phyloP scores from a whole-genome alignment of 139 green algal species.

The Tetradesmus lagerheimii region DNA sequence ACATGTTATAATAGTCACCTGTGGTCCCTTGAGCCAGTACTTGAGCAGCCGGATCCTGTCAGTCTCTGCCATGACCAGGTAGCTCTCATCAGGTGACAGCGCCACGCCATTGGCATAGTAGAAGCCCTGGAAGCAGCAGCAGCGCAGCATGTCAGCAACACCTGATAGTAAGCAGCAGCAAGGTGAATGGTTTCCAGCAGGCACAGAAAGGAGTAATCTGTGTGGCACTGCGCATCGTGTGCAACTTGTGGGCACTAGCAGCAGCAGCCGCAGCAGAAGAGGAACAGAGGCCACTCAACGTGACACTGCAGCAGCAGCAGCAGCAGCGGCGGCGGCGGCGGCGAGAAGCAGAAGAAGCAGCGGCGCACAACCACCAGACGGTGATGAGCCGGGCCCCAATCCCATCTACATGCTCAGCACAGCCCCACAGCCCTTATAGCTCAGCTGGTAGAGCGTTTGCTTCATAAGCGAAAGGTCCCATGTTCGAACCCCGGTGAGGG shows the following conservation, averaged over 20 bases:
- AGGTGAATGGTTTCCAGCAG: no score
- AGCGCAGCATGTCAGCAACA: neutral
- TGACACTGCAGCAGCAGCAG: neutral
- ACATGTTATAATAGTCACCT: no score
- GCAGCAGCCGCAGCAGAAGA: neutral
- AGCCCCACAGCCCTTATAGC: neutral
- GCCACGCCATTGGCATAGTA: conserved; percentile 80
- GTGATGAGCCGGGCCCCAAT: neutral
- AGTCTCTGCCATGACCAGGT: conserved; percentile 64
- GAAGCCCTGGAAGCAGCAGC: conserved; percentile 46
- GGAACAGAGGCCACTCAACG: neutral
- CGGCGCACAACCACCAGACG: neutral
- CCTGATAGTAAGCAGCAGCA: no score
- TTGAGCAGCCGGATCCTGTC: conserved; percentile 55
- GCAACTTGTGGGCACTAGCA: neutral
- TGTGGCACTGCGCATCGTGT: no score
- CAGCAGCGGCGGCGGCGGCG: neutral
- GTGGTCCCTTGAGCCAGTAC: conserved; percentile 65
- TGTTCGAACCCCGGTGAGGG: neutral
- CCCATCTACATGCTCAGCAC: no score
- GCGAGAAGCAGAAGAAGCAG: conserved; percentile 6
- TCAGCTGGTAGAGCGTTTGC: conserved; percentile 1
- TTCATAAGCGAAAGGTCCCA: conserved; percentile 16
- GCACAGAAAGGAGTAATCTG: no score
- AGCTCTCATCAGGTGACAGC: conserved; percentile 65